Evolutionary conservation across 345 rosid species (phyloP), one percentile per base, ranked within the genome.

Genomic region (Combretum micranthum): DNA sequence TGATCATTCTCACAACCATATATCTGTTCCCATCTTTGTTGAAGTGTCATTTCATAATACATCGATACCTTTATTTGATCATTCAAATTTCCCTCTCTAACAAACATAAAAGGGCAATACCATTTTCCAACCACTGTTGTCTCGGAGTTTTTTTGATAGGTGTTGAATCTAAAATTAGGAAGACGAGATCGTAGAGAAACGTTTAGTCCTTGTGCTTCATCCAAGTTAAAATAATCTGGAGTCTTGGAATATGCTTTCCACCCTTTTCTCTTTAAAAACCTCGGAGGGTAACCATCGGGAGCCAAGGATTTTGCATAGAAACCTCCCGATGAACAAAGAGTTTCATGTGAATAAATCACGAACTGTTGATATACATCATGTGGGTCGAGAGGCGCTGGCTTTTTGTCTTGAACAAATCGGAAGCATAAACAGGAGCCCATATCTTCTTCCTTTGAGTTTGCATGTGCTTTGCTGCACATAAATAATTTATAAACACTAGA

Each of bases 71-170:
- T 67, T 46, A 80, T 54, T 44, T 84, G 90, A 14, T 84, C 66
- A 52, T 66, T 64, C 19, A 61, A 44, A 3, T 43, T 44, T 49
- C 52, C 60, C 15, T 87, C 95, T 42, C 57, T 82, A 13, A 84
- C 55, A 20, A 82, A 82, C 68, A 87, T 56, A 69, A 82, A 87
- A 17, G 89, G 96, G 17, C 79, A 82, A 37, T 80, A 87, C 96
- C 89, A 87, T 53, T 64, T 78, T 15, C 89, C 95, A 9, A 82
- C 79, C 8, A 56, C 56, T 18, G 63, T 56, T 13, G 46, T 25
- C 45, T 52, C 13, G 0, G 76, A 72, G 17, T 56, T 56, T 12
- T 51, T 47, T 44, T 14, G 42, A 3, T 56, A 43, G 2, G 52
- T 47, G 15, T 69, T 55, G 42, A 71, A 64, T 42, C 61, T 49